phyloP scores from a whole-genome alignment of 768 basidiomycete species.

The Crassisporium funariophilum region DNA sequence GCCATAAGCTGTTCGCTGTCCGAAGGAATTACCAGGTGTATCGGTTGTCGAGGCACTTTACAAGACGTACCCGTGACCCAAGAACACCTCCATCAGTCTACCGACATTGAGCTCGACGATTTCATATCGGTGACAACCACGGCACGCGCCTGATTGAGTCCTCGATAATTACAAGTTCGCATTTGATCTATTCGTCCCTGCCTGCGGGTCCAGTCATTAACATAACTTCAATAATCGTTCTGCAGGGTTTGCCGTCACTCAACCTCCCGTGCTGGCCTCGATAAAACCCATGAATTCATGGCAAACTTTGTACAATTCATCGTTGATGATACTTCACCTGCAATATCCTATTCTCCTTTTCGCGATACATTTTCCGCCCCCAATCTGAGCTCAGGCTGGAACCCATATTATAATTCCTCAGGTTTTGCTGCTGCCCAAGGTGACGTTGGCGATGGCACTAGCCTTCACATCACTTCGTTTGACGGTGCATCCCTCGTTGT shows the following conservation, averaged over 20 bases:
- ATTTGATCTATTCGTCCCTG: no score
- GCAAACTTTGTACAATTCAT: constrained; percentile 38
- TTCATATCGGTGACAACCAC: no score
- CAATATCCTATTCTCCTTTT: constrained; percentile 61
- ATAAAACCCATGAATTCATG: constrained; percentile 26
- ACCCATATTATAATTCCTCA: constrained; percentile 56
- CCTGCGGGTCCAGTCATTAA: constrained; percentile 14
- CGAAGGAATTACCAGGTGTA: no score
- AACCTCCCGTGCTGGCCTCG: constrained; percentile 23
- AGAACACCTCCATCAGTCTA: no score
- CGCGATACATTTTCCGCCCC: constrained; percentile 53
- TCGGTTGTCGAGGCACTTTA: no score
- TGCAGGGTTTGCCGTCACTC: not conserved
- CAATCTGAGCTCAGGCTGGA: constrained; percentile 64
- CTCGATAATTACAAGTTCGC: no score
- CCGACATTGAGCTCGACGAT: no score
- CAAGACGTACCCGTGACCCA: no score
- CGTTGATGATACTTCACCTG: constrained; percentile 70
- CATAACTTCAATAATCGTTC: no score
- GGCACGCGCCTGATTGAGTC: no score
- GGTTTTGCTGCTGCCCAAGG: constrained; percentile 47
- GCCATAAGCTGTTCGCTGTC: no score
- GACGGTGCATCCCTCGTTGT: constrained; percentile 59
- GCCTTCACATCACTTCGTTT: constrained; percentile 61
- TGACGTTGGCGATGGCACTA: constrained; percentile 54